A percentile compares a stretch with the other conserved stretches of the same genome.
Conservation (phyloP, 2,329 filamentous ascomycete genomes). For the Fusarium nisikadoi region DNA sequence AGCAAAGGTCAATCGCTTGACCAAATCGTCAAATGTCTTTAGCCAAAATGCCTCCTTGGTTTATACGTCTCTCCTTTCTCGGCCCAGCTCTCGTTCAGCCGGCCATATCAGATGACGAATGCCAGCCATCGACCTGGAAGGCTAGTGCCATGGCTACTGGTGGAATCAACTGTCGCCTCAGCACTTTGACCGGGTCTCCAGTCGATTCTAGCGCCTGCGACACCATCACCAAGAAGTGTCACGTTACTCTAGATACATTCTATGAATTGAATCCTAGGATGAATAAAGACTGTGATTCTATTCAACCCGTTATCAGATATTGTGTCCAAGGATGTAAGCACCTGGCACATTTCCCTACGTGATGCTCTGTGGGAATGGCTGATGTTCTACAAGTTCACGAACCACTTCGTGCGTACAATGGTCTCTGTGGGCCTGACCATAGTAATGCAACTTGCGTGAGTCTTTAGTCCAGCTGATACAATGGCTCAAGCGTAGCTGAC, state of each 20-base stretch:
- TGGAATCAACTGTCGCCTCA: not conserved
- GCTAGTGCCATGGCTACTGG: not conserved
- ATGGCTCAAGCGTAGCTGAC: slow-evolving; percentile 44
- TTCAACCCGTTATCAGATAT: not conserved
- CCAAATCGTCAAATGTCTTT: no score
- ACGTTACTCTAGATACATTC: not conserved
- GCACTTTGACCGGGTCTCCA: not conserved
- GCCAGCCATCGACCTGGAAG: not conserved
- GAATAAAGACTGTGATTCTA: not conserved
- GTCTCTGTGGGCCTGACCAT: no score
- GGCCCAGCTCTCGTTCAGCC: not conserved
- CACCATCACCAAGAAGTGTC: not conserved
- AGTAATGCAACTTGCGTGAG: not conserved
- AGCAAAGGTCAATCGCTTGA: no score
- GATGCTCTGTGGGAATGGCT: no score
- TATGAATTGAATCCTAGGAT: not conserved
- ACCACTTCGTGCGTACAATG: no score
- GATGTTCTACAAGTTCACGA: no score
- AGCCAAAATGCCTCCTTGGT: no score
- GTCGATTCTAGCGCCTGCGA: not conserved
- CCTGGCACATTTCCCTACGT: not conserved
- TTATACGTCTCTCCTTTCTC: no score
- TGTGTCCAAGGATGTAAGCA: not conserved
- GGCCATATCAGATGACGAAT: not conserved
- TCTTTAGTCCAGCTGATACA: slow-evolving; percentile 41